Conservation (phyloP, 371 early-diverging fungal species). For the Polyrhizophydium stewartii region DNA sequence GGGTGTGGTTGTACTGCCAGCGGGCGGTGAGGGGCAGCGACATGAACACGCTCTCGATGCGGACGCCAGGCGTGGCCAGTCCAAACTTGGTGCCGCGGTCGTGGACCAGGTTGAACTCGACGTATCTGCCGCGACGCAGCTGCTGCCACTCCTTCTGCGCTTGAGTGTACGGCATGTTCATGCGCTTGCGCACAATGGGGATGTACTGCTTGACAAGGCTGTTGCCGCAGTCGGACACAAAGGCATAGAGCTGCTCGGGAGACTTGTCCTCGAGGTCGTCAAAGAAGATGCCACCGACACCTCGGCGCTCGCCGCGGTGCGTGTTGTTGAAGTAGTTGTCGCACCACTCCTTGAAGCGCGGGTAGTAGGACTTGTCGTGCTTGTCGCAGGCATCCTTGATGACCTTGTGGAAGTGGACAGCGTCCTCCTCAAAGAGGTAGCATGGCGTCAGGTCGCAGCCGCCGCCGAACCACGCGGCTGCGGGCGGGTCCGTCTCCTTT, state of each 20-base stretch:
- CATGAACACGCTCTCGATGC: conserved; percentile 53
- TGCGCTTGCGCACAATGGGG: conserved; percentile 39
- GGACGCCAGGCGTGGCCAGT: conserved; percentile 47
- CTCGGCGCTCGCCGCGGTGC: conserved; percentile 46
- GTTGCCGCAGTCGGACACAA: conserved; percentile 39
- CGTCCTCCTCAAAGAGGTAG: conserved; percentile 49
- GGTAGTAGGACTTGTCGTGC: conserved; percentile 43
- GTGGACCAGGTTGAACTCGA: conserved; percentile 54
- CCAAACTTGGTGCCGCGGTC: conserved; percentile 60
- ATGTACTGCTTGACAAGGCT: conserved; percentile 39
- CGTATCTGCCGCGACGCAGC: conserved; percentile 51
- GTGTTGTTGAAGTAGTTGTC: conserved; percentile 47
- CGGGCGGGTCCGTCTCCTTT: conserved; percentile 22
- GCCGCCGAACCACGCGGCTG: conserved; percentile 48
- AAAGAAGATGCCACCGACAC: conserved; percentile 55
- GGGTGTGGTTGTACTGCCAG: conserved; percentile 70
- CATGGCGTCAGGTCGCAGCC: conserved; percentile 50
- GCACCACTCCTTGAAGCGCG: conserved; percentile 52
- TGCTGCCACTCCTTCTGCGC: conserved; percentile 49
- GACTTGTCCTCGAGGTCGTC: conserved; percentile 40
- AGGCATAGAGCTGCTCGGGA: conserved; percentile 31
- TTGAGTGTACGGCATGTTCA: conserved; percentile 35
- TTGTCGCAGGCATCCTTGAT: conserved; percentile 48
- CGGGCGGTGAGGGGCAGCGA: conserved; percentile 45
- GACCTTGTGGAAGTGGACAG: conserved; percentile 44